Conservation (phyloP, 306 rosid species). For the Quercus alba region DNA sequence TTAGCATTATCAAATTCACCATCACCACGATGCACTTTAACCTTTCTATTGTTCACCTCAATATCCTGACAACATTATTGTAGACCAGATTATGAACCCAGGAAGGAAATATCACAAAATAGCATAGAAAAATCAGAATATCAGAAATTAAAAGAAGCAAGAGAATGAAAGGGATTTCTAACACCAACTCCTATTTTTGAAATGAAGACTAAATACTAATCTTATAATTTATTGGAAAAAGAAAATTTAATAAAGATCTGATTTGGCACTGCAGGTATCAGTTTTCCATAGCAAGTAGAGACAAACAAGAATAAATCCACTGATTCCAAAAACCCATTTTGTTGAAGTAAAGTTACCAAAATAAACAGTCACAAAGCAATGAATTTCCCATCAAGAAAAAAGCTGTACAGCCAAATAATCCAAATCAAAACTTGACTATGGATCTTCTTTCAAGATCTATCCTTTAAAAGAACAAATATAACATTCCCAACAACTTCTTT, state of each 20-base stretch:
- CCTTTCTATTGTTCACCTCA: conserved; percentile 87
- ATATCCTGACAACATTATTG: conserved; percentile 60
- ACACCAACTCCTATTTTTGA: background rate
- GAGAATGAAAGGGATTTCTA: background rate
- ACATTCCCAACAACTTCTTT: background rate
- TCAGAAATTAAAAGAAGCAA: background rate
- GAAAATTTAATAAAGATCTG: background rate
- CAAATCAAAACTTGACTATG: background rate
- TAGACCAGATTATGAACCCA: conserved; percentile 27
- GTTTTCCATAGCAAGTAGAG: background rate
- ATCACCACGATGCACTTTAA: conserved; percentile 60
- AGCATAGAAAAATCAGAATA: background rate
- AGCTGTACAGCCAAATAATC: background rate
- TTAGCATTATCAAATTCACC: conserved; percentile 56
- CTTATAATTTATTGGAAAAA: background rate
- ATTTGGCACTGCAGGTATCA: background rate
- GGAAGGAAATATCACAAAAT: background rate
- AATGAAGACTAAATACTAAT: background rate
- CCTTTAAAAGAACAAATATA: background rate
- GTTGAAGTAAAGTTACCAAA: background rate
- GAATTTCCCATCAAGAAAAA: background rate
- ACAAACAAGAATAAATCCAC: background rate
- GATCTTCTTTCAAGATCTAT: background rate
- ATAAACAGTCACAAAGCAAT: background rate
- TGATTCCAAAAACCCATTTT: background rate